Conservation (phyloP, 192 early-diverging fungal species). For the Gonapodya prolifera region DNA sequence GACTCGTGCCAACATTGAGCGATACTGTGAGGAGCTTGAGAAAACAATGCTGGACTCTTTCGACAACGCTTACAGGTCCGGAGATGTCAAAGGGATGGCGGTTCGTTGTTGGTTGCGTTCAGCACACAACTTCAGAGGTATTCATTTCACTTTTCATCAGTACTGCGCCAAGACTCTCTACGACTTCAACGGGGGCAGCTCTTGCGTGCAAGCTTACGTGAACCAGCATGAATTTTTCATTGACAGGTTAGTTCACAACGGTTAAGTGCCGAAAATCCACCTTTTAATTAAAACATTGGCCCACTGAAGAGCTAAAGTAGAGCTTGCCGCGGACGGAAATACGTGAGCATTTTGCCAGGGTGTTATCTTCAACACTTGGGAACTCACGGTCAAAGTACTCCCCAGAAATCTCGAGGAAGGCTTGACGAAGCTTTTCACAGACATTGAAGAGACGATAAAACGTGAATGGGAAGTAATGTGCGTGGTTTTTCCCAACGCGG, state of each 20-base stretch:
- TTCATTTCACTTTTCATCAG: conserved; percentile 13
- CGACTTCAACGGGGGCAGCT: conserved; percentile 93
- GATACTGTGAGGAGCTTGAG: conserved; percentile 86
- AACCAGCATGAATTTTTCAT: conserved; percentile 97
- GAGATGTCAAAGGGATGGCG: conserved; percentile 61
- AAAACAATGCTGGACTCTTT: conserved; percentile 77
- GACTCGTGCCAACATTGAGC: conserved; percentile 77
- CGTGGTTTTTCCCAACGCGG: conserved; percentile 86
- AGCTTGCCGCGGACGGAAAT: neutral
- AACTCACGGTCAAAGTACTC: neutral
- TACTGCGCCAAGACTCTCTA: conserved; percentile 72
- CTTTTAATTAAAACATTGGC: neutral
- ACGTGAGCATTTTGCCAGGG: neutral
- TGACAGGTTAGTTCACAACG: conserved; percentile 21
- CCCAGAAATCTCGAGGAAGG: neutral
- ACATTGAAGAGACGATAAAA: conserved; percentile 66
- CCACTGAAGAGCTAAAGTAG: neutral
- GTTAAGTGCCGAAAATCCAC: neutral
- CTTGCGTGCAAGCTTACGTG: conserved; percentile 86
- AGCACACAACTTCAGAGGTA: neutral
- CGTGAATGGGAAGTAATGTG: conserved; percentile 85
- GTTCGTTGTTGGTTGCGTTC: conserved; percentile 26
- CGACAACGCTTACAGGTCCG: conserved; percentile 67
- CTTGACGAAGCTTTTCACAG: conserved; percentile 51
- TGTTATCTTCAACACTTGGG: neutral